Evolutionary conservation across 1,284 basidiomycete genomes (phyloP).

Genomic region (Ceratobasidium theobromae): DNA sequence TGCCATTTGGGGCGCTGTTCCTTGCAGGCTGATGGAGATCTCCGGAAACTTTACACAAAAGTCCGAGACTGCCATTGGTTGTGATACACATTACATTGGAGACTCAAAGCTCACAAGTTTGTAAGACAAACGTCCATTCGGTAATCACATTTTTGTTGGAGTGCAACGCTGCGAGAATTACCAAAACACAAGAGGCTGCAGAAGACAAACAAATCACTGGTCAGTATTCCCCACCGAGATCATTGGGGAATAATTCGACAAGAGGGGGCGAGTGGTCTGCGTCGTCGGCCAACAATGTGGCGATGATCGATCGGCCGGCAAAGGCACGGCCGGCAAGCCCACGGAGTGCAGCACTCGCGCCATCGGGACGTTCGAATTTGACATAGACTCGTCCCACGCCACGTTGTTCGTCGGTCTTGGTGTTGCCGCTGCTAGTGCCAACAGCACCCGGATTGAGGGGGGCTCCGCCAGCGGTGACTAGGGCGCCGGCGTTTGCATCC

Average conservation of each 20-base stretch:
- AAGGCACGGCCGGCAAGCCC: constrained; percentile 89
- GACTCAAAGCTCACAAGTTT: not conserved
- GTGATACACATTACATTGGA: not conserved
- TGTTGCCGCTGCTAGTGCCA: not conserved
- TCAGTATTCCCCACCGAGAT: not conserved
- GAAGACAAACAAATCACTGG: not conserved
- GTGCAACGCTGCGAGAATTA: too few species aligned
- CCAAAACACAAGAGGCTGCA: not conserved
- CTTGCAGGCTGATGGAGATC: too few species aligned
- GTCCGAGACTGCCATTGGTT: too few species aligned
- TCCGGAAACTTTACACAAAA: too few species aligned
- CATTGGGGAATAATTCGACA: constrained; percentile 16
- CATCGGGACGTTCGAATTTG: constrained; percentile 64
- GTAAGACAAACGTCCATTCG: not conserved
- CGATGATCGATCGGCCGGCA: constrained; percentile 86
- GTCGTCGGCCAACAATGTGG: constrained; percentile 74
- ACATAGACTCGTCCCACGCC: constrained; percentile 95
- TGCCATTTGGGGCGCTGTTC: too few species aligned
- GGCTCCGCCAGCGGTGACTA: constrained; percentile 6
- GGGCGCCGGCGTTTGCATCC: constrained; percentile 62
- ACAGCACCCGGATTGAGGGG: constrained; percentile 35
- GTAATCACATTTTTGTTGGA: not conserved
- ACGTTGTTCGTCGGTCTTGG: constrained; percentile 74
- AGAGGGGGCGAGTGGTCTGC: constrained; percentile 79
- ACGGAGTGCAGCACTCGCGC: constrained; percentile 73